phyloP scores from a whole-genome alignment of 768 basidiomycete species.

The Baorangia bicolor region DNA sequence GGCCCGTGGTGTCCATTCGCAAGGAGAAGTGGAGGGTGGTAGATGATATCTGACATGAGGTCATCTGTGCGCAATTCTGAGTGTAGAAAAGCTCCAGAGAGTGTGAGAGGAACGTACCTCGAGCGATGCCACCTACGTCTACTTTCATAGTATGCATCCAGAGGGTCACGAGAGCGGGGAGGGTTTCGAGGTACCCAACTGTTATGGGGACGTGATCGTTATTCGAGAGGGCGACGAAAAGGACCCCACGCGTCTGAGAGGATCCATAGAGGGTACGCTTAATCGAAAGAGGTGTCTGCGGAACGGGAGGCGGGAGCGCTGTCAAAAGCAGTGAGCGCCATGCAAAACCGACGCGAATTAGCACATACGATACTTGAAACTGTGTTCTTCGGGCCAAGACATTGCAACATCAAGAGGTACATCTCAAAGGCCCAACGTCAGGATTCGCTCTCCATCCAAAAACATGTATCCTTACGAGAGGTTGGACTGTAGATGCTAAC shows the following conservation, averaged over 20 bases:
- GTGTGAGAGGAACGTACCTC: slow-evolving; percentile 38
- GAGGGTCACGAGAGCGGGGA: slow-evolving; percentile 91
- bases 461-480: slow-evolving; percentile 36
- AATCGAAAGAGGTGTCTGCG: slow-evolving; percentile 54
- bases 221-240: slow-evolving; percentile 69
- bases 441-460: not conserved
- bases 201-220: slow-evolving; percentile 44
- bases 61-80: slow-evolving; percentile 43
- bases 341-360: not conserved
- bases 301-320: slow-evolving; percentile 39
- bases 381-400: slow-evolving; percentile 48
- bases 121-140: slow-evolving; percentile 43
- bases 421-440: slow-evolving; percentile 4
- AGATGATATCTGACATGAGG: slow-evolving; percentile 63
- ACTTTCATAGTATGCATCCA: slow-evolving; percentile 78
- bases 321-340: not conserved
- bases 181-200: slow-evolving; percentile 76
- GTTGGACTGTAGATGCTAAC: slow-evolving; percentile 49
- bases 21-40: slow-evolving; percentile 41
- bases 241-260: slow-evolving; percentile 72
- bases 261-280: slow-evolving; percentile 71
- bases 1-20: slow-evolving; percentile 34
- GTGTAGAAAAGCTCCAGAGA: not conserved
- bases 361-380: slow-evolving; percentile 59
- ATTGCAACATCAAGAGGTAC: slow-evolving; percentile 55